Evolutionary conservation across 2,329 filamentous ascomycete genomes (phyloP), one percentile per base, ranked within the genome.

Genomic region (Phialophora expanda): DNA sequence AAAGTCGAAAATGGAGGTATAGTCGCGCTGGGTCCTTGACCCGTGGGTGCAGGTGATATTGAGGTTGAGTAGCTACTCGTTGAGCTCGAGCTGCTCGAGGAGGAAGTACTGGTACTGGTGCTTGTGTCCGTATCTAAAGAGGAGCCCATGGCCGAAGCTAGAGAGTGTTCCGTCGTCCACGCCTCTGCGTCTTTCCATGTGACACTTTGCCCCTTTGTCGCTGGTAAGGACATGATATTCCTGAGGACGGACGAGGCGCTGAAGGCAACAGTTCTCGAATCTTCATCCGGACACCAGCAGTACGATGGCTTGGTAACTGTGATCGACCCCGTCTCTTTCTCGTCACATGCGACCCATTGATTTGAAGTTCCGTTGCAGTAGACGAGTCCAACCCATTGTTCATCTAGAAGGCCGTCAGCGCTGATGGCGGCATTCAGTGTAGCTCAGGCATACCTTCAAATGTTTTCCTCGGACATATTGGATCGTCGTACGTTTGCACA

Each of bases 311-410:
- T 60, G 14, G 65, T 55, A n/a, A 69, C 62, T 44, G 65, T 64
- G 48, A 20, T 28, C 28, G 53, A 55, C 12, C 26, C 26, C 22
- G 22, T 55, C 53, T 64, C 63, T 30, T 57, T 56, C 32, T 69
- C 67, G 50, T 67, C 63, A 38, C 69, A 70, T 4, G 62, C 64
- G 3, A 67, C 60, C 69, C 69, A 71, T 66, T 68, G 56, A 48
- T 72, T 67, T 6, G 62, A 66, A 26, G 65, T 70, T 26, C 67
- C 66, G 51, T 71, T 66, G 61, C 70, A 71, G 46, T 70, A 71
- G 22, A 65, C 65, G n/a, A 71, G 50, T 7, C 70, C 70, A 22
- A 65, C 64, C 70, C 70, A 72, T 26, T 55, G 59, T 41, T 68
- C 62, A 44, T 65, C 69, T 69, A 7, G 28, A 20, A 38, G n/a